Percentiles rank a stretch among this genome's conserved stretches.
These are phyloP conservation scores for Gnaphalium uliginosum DNA, from an alignment of 129 eudicot species.

Conservation along the genomic window DNA sequence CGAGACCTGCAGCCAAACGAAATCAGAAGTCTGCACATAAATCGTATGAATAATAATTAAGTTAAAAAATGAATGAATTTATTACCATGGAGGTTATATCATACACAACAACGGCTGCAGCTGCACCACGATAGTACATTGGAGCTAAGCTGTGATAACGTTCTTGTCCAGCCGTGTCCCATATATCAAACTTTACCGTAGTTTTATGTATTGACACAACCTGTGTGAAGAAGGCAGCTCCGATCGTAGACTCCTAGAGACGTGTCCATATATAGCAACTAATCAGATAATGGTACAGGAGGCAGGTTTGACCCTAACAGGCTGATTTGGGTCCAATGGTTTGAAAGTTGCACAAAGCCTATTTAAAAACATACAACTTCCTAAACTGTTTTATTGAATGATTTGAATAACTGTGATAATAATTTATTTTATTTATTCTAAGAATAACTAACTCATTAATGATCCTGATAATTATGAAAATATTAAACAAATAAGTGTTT, in stretches of 20 bases:
- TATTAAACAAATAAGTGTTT: not conserved
- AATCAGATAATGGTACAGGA: not conserved
- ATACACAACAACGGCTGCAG: slow-evolving; percentile 58
- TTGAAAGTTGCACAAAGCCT: not conserved
- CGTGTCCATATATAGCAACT: not conserved
- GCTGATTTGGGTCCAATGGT: not conserved
- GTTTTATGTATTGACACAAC: slow-evolving; percentile 43
- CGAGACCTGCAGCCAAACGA: slow-evolving; percentile 41
- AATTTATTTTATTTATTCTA: too few species aligned
- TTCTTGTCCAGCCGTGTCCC: slow-evolving; percentile 82
- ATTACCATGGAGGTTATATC: slow-evolving; percentile 53
- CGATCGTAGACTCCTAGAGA: slow-evolving; percentile 59
- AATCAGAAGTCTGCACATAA: not conserved
- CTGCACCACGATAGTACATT: slow-evolving; percentile 70
- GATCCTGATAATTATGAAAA: not conserved
- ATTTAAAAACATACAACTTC: not conserved
- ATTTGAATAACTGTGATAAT: too few species aligned
- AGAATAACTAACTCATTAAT: not conserved
- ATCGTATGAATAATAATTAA: not conserved
- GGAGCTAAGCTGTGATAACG: slow-evolving; percentile 71
- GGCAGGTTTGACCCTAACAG: not conserved
- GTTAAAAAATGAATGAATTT: not conserved
- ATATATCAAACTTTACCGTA: slow-evolving; percentile 50
- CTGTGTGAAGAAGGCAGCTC: slow-evolving; percentile 67
- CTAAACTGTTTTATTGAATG: too few species aligned